These are phyloP conservation scores for Carex scoparia DNA, from an alignment of 176 grass and related monocot species.

Conservation along the genomic window DNA sequence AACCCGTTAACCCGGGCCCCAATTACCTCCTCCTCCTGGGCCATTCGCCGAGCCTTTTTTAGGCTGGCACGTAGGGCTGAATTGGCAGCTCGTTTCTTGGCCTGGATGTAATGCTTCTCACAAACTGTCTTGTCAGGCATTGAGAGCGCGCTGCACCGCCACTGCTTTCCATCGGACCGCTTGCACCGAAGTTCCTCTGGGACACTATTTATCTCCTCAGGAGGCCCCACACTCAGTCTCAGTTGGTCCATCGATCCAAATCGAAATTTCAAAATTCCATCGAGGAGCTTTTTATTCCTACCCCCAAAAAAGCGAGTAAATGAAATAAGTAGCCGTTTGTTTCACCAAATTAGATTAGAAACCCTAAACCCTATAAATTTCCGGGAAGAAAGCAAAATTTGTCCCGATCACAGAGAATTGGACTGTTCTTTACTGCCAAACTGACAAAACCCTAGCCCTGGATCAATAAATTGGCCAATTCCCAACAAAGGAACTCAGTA, in stretches of 20 bases:
- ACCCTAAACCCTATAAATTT: neutral
- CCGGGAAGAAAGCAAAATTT: neutral
- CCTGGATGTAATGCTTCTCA: constrained; percentile 98
- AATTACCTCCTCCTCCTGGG: constrained; percentile 21
- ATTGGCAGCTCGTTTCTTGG: constrained; percentile 89
- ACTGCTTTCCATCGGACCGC: constrained; percentile 99
- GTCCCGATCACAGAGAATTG: neutral
- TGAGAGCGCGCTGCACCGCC: constrained; percentile 83
- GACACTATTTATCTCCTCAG: constrained; percentile 43
- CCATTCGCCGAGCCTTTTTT: constrained; percentile 36
- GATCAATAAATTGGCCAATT: constrained; percentile 13
- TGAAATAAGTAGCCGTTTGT: neutral
- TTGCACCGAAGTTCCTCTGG: constrained; percentile 92
- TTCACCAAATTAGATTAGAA: neutral
- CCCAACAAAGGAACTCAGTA: neutral
- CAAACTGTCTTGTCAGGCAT: constrained; percentile 98
- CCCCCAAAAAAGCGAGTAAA: neutral
- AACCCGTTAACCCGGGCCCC: constrained; percentile 9
- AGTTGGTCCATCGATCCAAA: neutral
- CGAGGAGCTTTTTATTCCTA: neutral
- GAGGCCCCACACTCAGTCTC: constrained; percentile 2
- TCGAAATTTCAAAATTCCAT: neutral
- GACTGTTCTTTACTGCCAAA: neutral
- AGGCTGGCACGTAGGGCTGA: constrained; percentile 76
- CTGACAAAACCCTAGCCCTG: constrained; percentile 21